Base-by-base conservation (phyloP, 495 filamentous ascomycete genomes). In the Neurospora sp. region DNA sequence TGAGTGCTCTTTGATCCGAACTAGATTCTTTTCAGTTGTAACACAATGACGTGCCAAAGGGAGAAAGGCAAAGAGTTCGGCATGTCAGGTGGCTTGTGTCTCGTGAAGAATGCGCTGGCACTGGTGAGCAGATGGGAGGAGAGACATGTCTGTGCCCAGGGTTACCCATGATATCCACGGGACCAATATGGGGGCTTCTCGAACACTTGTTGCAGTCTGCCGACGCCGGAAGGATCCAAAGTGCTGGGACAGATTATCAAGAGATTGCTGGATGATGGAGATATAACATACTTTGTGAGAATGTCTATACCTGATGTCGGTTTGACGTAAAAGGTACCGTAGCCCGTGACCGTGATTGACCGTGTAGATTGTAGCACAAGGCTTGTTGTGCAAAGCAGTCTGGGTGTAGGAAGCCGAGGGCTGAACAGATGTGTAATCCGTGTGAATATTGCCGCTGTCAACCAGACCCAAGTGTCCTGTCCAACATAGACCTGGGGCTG, bases 401-500 rank as follows among this genome's bases (percentile, higher is more conserved):
- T 44, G 3, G 41, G 41, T n/a, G 47, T 61, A 61, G 53, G 53
- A 18, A 61, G 53, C 27, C 53, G 53, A 61, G 12, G 53, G 53
- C 53, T 61, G 31, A 35, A 35, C 31, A 35, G 31, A 31, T 61
- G 53, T 65, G 53, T 35, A 35, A 65, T 65, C 27, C 53, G 53
- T 61, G 12, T 61, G 53, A 35, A 65, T 35, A 8, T 35, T 35
- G 53, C 27, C 27, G 53, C 53, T 61, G 53, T 61, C 53, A 35
- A 35, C 22, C 27, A 61, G 27, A 14, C 27, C 2, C 27, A 18
- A 37, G 27, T 65, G 45, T 39, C 65, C 71, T 78, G 75, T 78
- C 74, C 77, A 47, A 77, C 77, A 72, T 79, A 27, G 20, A 59
- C 47, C 20, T 59, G 47, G 47, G 47, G 10, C 45, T 16, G 47